A percentile compares a stretch with the other conserved stretches of the same genome.
phyloP scores from a whole-genome alignment of 345 rosid genomes.

The Bruguiera gymnorhiza region DNA sequence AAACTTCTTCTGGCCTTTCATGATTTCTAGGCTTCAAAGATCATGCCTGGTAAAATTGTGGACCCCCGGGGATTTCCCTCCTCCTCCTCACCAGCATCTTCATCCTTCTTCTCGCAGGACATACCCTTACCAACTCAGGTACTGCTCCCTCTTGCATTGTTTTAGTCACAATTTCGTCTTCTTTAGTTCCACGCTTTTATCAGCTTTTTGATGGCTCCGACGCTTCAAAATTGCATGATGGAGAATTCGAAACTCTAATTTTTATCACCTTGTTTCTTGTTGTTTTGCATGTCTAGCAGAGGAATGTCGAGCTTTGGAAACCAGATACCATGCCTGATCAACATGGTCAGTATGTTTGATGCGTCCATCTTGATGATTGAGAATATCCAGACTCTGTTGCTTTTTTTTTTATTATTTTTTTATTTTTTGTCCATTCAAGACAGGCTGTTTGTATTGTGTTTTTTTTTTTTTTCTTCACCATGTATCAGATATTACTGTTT shows the following conservation, averaged over 20 bases:
- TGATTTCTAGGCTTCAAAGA: conserved; percentile 9
- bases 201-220: no score
- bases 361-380: background rate
- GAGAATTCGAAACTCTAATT: no score
- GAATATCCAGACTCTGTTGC: background rate
- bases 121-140: conserved; percentile 36
- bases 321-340: conserved; percentile 32
- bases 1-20: background rate
- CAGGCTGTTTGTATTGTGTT: background rate
- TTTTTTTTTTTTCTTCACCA: background rate
- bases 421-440: background rate
- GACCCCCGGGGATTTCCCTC: conserved; percentile 33
- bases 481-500: background rate
- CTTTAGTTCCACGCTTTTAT: no score
- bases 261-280: background rate
- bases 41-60: conserved; percentile 39
- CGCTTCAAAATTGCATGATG: no score
- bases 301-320: conserved; percentile 49
- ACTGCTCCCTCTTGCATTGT: background rate
- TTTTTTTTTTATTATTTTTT: background rate
- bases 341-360: conserved; percentile 33
- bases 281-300: conserved; percentile 30
- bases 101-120: conserved; percentile 33
- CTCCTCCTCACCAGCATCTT: conserved; percentile 7
- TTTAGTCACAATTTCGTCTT: background rate